Conservation (phyloP, 495 filamentous ascomycete genomes). For the Sordaria brevicollis region DNA sequence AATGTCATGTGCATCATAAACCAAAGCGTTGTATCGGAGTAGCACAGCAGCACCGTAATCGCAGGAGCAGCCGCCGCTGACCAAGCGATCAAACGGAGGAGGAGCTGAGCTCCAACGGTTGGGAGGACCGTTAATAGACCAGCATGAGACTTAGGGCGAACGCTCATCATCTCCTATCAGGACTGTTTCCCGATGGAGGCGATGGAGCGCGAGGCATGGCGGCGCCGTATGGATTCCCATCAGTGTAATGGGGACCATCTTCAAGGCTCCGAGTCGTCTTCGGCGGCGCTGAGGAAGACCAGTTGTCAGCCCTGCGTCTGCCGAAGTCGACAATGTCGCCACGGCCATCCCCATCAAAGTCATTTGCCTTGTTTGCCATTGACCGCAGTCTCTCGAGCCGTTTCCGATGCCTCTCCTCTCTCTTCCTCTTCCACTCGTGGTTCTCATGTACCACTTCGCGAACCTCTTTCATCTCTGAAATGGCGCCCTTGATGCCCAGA, state of each 20-base stretch:
- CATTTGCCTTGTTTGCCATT: not conserved
- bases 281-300: conserved; percentile 25
- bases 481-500: conserved; percentile 73
- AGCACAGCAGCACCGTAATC: not conserved
- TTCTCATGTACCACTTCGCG: conserved; percentile 29
- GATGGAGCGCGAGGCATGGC: conserved; percentile 17
- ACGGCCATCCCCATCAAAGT: conserved; percentile 7
- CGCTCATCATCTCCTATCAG: conserved; percentile 23
- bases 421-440: conserved; percentile 33
- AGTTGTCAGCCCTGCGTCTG: conserved; percentile 32
- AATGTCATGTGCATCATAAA: not conserved
- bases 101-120: not conserved
- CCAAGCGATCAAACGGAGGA: not conserved
- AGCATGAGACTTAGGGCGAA: not conserved
- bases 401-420: conserved; percentile 26
- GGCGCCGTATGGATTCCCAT: conserved; percentile 43
- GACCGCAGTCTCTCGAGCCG: conserved; percentile 27
- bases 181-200: conserved; percentile 31
- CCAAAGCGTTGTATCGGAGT: not conserved
- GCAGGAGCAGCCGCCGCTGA: no score
- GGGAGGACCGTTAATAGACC: not conserved
- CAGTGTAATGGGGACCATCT: conserved; percentile 36
- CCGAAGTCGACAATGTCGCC: conserved; percentile 14
- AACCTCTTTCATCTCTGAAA: conserved; percentile 50
- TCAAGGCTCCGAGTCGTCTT: conserved; percentile 23